These are phyloP conservation scores for Marasmius oreades DNA, from an alignment of 1,284 basidiomycete genomes.

Conservation along the genomic window DNA sequence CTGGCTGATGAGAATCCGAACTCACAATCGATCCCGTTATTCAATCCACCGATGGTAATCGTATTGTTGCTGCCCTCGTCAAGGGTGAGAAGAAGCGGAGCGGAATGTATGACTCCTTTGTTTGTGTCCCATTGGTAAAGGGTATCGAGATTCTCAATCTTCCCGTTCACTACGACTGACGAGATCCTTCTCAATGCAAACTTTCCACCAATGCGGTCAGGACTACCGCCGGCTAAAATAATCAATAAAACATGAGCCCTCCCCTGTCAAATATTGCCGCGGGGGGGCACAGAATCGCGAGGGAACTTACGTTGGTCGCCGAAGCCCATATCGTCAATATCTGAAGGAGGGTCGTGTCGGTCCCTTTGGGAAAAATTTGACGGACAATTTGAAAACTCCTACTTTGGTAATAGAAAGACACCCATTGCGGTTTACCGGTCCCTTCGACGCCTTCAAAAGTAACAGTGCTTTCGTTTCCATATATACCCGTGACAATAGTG, in stretches of 20 bases:
- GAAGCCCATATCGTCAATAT: slow-evolving; percentile 4
- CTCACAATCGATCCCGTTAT: slow-evolving; percentile 3
- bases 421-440: slow-evolving; percentile 28
- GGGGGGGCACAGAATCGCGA: neutral
- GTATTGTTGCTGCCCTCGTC: slow-evolving; percentile 1
- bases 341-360: neutral
- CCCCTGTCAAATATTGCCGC: too few relatives aligned
- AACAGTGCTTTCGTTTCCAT: slow-evolving; percentile 16
- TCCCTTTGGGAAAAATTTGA: neutral
- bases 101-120: slow-evolving; percentile 1
- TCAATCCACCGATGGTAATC: slow-evolving; percentile 2
- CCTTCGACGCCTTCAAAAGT: slow-evolving; percentile 25
- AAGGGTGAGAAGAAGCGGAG: slow-evolving; percentile 4
- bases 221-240: neutral
- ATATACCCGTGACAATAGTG: neutral
- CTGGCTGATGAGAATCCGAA: too few relatives aligned
- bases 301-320: neutral
- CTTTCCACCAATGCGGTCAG: slow-evolving; percentile 2
- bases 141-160: neutral
- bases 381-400: too few relatives aligned
- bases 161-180: slow-evolving; percentile 1
- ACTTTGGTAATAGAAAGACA: slow-evolving; percentile 30
- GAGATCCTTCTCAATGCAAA: slow-evolving; percentile 1
- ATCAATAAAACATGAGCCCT: neutral
- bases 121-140: slow-evolving; percentile 3